A percentile compares a stretch with the other conserved stretches of the same genome.
Conservation (phyloP, 345 rosid species). For the Reutealis trisperma region DNA sequence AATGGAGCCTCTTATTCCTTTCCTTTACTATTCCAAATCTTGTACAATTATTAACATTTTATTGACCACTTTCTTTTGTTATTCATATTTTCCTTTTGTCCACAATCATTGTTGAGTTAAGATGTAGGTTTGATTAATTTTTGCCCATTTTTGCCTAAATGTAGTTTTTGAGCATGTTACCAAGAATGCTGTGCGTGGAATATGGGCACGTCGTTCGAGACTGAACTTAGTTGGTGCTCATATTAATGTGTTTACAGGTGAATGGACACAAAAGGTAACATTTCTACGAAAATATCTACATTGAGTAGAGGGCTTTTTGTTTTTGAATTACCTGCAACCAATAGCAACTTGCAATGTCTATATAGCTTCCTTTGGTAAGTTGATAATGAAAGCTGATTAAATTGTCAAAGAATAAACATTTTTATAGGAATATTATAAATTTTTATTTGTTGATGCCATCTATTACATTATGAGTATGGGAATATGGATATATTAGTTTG, state of each 20-base stretch:
- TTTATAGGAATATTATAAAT: neutral
- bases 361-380: neutral
- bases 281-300: neutral
- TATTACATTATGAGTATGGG: neutral
- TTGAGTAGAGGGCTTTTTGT: neutral
- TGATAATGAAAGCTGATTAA: neutral
- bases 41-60: neutral
- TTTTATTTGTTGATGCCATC: neutral
- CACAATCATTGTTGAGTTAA: neutral
- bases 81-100: conserved; percentile 4
- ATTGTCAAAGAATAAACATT: neutral
- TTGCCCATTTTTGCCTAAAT: conserved; percentile 21
- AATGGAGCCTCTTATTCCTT: neutral
- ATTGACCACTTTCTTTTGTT: conserved; percentile 11
- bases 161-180: conserved; percentile 96
- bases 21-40: neutral
- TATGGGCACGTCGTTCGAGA: conserved; percentile 96
- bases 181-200: conserved; percentile 83
- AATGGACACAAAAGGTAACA: conserved; percentile 99
- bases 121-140: neutral
- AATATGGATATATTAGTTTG: neutral
- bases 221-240: conserved; percentile 96
- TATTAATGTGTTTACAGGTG: conserved; percentile 98
- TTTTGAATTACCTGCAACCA: neutral
- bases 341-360: neutral